Base-by-base conservation (phyloP, 2,329 filamentous ascomycete genomes). In the Akanthomyces lecanii region DNA sequence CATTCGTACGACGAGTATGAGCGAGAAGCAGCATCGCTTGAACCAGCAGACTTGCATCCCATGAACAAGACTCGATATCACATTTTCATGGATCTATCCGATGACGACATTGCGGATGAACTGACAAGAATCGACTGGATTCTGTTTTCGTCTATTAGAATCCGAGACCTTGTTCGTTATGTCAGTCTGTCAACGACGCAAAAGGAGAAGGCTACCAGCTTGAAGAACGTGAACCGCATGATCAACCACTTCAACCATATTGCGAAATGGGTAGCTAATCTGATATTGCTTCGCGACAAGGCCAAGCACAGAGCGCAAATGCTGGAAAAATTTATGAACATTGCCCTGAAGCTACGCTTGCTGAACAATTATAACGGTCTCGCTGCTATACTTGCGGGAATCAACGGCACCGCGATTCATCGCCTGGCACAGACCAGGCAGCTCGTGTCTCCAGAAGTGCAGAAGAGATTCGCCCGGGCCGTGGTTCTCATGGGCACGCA, bases 311-410 rank as follows among this genome's bases (percentile, higher is more conserved):
- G 95, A 66, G 93, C 92, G 3, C 84, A 89, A 66, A 94, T 95
- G 78, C 78, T 99, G 62, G 94, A 97, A 74, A 97, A 97, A 73
- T 97, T 97, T 73, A 98, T 98, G 91, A 85, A 85, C 58, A 87
- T 99, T 69, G 93, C 94, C 42, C 72, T 89, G 70, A 94, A 92
- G 77, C 80, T 99, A 56, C 89, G 95, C 45, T 89, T 93, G 71
- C 79, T 97, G 65, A 97, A 98, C 79, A 98, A 99, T 75, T 99
- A 98, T 80, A 98, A 98, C 73, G 90, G 92, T 0, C 81, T 99
- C 1, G 94, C 93, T n/a, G 94, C 95, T 8, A 87, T 99, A 42
- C 85, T 99, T 63, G 94, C 95, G 7, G 95, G 94, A 10, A 89
- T 99, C 71, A 96, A 96, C 72, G 90, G 91, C 64, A 91, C 90